Evolutionary conservation across 495 filamentous ascomycete species (phyloP).

Genomic region (Trichoderma virens): DNA sequence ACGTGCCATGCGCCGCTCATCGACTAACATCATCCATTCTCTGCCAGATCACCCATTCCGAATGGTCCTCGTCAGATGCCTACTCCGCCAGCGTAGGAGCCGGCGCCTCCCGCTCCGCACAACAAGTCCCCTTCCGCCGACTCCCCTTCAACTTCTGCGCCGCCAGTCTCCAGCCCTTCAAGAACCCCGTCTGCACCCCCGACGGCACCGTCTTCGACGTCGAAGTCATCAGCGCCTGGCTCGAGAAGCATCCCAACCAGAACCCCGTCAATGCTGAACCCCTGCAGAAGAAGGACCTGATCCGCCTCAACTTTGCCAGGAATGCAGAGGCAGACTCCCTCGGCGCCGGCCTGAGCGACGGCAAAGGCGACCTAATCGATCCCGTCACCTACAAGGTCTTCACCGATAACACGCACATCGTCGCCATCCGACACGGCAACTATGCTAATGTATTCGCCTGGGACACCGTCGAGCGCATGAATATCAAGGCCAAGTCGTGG

Average conservation of each 20-base stretch:
- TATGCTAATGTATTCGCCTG: slow-evolving; percentile 93
- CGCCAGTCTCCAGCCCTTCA: slow-evolving; percentile 85
- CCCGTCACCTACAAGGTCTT: slow-evolving; percentile 96
- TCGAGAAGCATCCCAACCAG: slow-evolving; percentile 74
- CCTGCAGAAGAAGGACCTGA: slow-evolving; percentile 71
- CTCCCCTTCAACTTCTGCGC: slow-evolving; percentile 98
- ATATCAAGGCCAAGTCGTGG: slow-evolving; percentile 98
- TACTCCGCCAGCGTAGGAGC: slow-evolving; percentile 70
- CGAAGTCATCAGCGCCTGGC: slow-evolving; percentile 82
- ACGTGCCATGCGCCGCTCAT: slow-evolving; percentile 7
- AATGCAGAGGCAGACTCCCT: slow-evolving; percentile 61
- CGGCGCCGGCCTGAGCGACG: slow-evolving; percentile 31
- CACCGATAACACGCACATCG: slow-evolving; percentile 96
- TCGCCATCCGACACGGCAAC: slow-evolving; percentile 66
- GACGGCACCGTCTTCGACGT: slow-evolving; percentile 79
- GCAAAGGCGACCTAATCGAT: slow-evolving; percentile 78
- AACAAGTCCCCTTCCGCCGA: slow-evolving; percentile 65
- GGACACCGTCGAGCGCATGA: slow-evolving; percentile 90
- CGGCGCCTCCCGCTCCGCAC: slow-evolving; percentile 48
- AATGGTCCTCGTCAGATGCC: slow-evolving; percentile 88
- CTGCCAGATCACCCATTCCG: slow-evolving; percentile 91
- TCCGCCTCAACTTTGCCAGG: slow-evolving; percentile 84
- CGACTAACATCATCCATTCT: slow-evolving; percentile 57
- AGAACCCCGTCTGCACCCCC: slow-evolving; percentile 73
- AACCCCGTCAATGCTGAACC: slow-evolving; percentile 82